phyloP scores from a whole-genome alignment of 2,329 filamentous ascomycete genomes.

The Sporothrix pallida region DNA sequence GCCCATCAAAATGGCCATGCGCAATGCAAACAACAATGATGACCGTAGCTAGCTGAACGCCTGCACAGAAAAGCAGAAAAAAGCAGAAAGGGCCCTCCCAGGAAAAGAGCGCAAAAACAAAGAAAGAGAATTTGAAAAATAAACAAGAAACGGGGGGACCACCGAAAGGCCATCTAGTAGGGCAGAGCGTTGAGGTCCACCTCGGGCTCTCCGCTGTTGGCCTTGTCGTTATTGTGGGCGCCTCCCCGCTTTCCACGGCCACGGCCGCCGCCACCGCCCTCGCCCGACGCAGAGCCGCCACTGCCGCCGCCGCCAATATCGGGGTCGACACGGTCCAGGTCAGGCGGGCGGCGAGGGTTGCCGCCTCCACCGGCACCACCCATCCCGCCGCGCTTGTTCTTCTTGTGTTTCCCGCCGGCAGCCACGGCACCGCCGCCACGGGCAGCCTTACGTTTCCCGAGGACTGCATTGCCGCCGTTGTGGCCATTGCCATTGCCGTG shows the following conservation, averaged over 20 bases:
- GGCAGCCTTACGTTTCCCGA: not conserved
- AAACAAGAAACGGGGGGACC: not conserved
- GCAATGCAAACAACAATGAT: conserved; percentile 1
- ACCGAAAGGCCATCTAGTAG: conserved; percentile 7
- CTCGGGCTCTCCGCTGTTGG: conserved; percentile 34
- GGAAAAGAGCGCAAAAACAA: not conserved
- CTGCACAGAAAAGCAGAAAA: conserved; percentile 11
- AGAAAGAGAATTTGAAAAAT: not conserved
- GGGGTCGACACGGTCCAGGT: conserved; percentile 39
- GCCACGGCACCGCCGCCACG: conserved; percentile 17
- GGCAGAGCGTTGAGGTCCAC: conserved; percentile 39
- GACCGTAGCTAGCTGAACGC: not conserved
- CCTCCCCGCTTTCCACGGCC: conserved; percentile 29
- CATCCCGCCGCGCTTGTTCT: conserved; percentile 36
- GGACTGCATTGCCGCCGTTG: conserved; percentile 3
- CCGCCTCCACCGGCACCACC: conserved; percentile 33
- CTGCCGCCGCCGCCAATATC: conserved; percentile 36
- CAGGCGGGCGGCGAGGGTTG: conserved; percentile 34
- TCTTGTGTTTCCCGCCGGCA: conserved; percentile 34
- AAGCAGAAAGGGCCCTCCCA: not conserved
- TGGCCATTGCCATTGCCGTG: conserved; percentile 21
- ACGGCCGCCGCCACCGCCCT: conserved; percentile 13
- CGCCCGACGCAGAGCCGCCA: conserved; percentile 15
- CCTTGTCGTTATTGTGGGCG: conserved; percentile 19
- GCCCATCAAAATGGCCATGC: not conserved